phyloP scores from a whole-genome alignment of 257 asterid species.

The Catharanthus roseus region DNA sequence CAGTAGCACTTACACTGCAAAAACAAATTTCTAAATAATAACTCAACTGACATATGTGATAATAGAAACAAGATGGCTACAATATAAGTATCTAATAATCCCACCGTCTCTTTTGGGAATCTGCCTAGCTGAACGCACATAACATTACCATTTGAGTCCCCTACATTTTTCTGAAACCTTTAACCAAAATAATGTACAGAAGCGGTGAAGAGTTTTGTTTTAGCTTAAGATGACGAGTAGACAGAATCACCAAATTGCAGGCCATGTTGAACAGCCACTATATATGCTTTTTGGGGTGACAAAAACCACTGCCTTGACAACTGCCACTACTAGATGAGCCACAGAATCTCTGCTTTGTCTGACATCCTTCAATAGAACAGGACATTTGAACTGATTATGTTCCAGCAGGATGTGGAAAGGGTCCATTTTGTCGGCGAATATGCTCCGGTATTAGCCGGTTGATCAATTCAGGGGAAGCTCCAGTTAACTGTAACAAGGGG shows the following conservation, averaged over 20 bases:
- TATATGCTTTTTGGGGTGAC: conserved; percentile 34
- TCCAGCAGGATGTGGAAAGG: conserved; percentile 22
- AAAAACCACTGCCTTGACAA: conserved; percentile 27
- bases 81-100: conserved; percentile 6
- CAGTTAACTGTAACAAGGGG: conserved; percentile 47
- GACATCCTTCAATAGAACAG: conserved; percentile 8
- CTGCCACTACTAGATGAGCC: conserved; percentile 17
- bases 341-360: not conserved
- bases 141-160: conserved; percentile 23
- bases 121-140: conserved; percentile 28
- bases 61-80: conserved; percentile 8
- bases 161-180: conserved; percentile 21
- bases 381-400: conserved; percentile 12
- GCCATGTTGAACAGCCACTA: conserved; percentile 28
- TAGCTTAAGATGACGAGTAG: conserved; percentile 33
- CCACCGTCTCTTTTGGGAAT: conserved; percentile 17
- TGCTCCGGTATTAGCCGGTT: conserved; percentile 44
- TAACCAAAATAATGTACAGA: conserved; percentile 66
- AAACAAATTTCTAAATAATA: conserved; percentile 9
- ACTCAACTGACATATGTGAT: not conserved
- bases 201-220: conserved; percentile 18
- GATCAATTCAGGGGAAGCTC: conserved; percentile 76
- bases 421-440: conserved; percentile 31
- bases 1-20: conserved; percentile 4
- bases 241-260: conserved; percentile 23